Conservation (phyloP, 306 rosid species). For the Albizia julibrissin region DNA sequence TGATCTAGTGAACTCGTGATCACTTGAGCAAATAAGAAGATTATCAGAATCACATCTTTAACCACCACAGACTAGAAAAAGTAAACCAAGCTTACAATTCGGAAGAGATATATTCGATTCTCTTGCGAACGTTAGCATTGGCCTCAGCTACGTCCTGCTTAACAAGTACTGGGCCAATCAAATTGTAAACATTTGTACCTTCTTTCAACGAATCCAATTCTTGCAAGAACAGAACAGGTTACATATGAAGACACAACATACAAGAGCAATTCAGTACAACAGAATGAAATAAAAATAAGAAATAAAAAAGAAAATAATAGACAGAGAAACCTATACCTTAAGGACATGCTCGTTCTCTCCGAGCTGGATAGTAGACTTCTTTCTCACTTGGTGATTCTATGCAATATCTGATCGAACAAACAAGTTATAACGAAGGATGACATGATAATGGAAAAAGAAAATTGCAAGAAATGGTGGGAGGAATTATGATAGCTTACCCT, state of each 20-base stretch:
- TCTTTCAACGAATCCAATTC: slow-evolving; percentile 81
- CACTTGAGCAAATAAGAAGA: neutral
- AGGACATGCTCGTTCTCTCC: slow-evolving; percentile 99
- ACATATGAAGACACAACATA: neutral
- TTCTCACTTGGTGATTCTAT: slow-evolving; percentile 95
- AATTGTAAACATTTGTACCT: slow-evolving; percentile 86
- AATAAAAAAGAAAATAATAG: neutral
- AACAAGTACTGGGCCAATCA: slow-evolving; percentile 96
- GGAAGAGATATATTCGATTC: slow-evolving; percentile 93
- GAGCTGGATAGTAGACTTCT: slow-evolving; percentile 91
- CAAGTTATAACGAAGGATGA: neutral
- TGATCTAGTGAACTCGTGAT: neutral
- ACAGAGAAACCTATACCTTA: slow-evolving; percentile 49
- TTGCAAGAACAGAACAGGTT: slow-evolving; percentile 31
- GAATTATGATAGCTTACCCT: slow-evolving; percentile 45
- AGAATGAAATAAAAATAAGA: neutral
- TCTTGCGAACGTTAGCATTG: slow-evolving; percentile 89
- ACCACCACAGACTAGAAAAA: slow-evolving; percentile 9
- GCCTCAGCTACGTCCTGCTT: slow-evolving; percentile 99
- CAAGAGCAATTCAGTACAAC: neutral
- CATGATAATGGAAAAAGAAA: neutral
- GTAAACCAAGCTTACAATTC: slow-evolving; percentile 66
- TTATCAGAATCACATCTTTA: neutral
- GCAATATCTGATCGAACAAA: slow-evolving; percentile 61
- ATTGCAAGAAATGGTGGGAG: neutral